phyloP scores from a whole-genome alignment of 2,329 filamentous ascomycete species.

The Ophiostoma tasmaniense region DNA sequence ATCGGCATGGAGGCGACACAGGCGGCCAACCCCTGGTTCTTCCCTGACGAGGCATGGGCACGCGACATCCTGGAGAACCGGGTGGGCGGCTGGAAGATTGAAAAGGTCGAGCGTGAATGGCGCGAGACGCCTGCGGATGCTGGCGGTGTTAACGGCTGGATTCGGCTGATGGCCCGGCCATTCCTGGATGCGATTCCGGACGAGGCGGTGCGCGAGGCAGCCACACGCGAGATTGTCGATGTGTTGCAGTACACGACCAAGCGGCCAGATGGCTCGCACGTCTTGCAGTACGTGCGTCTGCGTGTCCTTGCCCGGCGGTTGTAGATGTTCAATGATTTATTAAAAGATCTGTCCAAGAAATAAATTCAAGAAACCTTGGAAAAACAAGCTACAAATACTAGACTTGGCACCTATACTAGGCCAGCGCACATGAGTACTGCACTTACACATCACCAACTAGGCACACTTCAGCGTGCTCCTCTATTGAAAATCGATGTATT shows the following conservation, averaged over 20 bases:
- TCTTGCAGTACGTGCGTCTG: conserved; percentile 44
- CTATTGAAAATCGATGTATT: background rate
- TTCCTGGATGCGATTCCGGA: conserved; percentile 47
- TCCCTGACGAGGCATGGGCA: conserved; percentile 57
- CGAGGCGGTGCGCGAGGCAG: conserved; percentile 40
- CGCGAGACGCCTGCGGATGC: conserved; percentile 51
- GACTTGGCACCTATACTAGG: background rate
- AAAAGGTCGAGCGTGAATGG: conserved; percentile 54
- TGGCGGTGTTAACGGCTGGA: conserved; percentile 58
- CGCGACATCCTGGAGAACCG: conserved; percentile 32
- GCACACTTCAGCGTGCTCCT: background rate
- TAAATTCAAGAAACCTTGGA: background rate
- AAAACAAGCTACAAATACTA: background rate
- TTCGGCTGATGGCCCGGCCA: conserved; percentile 52
- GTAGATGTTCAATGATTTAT: background rate
- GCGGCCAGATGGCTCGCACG: conserved; percentile 48
- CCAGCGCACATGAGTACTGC: background rate
- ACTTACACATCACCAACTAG: background rate
- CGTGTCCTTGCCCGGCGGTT: conserved; percentile 21
- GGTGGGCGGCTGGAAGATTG: conserved; percentile 41
- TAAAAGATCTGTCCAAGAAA: background rate
- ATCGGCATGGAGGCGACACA: conserved; percentile 41
- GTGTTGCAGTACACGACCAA: conserved; percentile 47
- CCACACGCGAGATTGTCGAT: conserved; percentile 45
- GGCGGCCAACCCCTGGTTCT: conserved; percentile 59